These are phyloP conservation scores for Tricholoma bakamatsutake DNA, from an alignment of 768 basidiomycete genomes.

Conservation along the genomic window DNA sequence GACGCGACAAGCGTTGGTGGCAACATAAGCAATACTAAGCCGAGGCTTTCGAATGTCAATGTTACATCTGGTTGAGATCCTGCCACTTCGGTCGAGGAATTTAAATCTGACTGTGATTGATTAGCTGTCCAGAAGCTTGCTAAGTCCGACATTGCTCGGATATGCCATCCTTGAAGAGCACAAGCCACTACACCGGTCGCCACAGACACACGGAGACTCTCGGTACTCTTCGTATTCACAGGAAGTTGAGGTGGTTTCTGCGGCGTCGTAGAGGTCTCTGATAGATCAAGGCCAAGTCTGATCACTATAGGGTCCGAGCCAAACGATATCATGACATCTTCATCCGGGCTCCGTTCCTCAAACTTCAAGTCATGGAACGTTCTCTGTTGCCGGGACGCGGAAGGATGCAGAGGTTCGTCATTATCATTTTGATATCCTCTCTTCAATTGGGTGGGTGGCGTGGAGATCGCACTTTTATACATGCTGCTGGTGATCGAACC, in stretches of 20 bases:
- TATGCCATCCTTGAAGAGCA: constrained; percentile 50
- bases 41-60: constrained; percentile 18
- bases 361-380: not conserved
- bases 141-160: constrained; percentile 42
- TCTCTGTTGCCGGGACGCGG: not conserved
- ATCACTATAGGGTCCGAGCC: constrained; percentile 57
- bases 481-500: constrained; percentile 58
- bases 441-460: constrained; percentile 1
- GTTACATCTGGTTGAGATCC: constrained; percentile 1
- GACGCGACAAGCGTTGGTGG: constrained; percentile 26
- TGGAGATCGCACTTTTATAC: constrained; percentile 71
- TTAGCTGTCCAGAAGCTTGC: constrained; percentile 26
- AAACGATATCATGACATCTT: constrained; percentile 54
- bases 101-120: constrained; percentile 3
- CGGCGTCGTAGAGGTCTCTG: constrained; percentile 4
- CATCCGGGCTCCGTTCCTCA: constrained; percentile 14
- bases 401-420: not conserved
- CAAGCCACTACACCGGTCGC: constrained; percentile 48
- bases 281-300: constrained; percentile 43
- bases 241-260: constrained; percentile 6
- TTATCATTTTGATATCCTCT: not conserved
- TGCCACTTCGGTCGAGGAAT: not conserved
- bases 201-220: constrained; percentile 34
- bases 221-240: constrained; percentile 13
- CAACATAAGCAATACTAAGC: constrained; percentile 44